These are phyloP conservation scores for Phytophthora pseudosyringae DNA, from an alignment of 352 stramenopile species.

Conservation along the genomic window DNA sequence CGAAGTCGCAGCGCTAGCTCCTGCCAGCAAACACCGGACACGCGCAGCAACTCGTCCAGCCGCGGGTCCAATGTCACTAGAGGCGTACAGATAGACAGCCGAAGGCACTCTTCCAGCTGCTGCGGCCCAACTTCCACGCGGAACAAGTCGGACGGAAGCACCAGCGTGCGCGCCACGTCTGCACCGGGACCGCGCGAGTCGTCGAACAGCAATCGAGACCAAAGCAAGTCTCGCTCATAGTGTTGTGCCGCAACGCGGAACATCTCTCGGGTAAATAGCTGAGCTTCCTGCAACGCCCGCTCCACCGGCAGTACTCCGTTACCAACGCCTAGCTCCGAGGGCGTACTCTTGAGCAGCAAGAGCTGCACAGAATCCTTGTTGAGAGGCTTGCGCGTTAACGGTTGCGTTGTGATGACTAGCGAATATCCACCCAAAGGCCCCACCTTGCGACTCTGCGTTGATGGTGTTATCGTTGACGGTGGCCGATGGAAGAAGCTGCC, in stretches of 20 bases:
- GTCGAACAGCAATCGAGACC: conserved; percentile 83
- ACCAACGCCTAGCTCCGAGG: conserved; percentile 44
- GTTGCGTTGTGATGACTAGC: conserved; percentile 80
- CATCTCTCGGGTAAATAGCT: conserved; percentile 80
- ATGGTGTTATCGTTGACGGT: conserved; percentile 32
- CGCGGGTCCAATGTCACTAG: conserved; percentile 80
- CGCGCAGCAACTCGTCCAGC: conserved; percentile 67
- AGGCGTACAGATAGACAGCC: conserved; percentile 80
- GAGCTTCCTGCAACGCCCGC: conserved; percentile 72
- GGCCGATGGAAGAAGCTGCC: conserved; percentile 84
- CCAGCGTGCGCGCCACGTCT: conserved; percentile 61
- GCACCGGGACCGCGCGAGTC: conserved; percentile 55
- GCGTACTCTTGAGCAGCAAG: conserved; percentile 63
- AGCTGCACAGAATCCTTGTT: conserved; percentile 77
- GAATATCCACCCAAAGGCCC: conserved; percentile 60
- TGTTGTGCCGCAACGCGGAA: conserved; percentile 81
- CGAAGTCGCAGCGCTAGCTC: conserved; percentile 78
- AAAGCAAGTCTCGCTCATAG: conserved; percentile 88
- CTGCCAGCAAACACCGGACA: conserved; percentile 79
- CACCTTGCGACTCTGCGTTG: conserved; percentile 29
- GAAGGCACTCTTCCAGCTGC: conserved; percentile 86
- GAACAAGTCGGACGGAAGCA: conserved; percentile 66
- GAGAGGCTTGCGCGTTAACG: conserved; percentile 52
- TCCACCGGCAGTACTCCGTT: conserved; percentile 66
- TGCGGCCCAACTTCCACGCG: conserved; percentile 77